These are phyloP conservation scores for Heliamphora pulchella DNA, from an alignment of 179 eudicot genomes.

Conservation along the genomic window DNA sequence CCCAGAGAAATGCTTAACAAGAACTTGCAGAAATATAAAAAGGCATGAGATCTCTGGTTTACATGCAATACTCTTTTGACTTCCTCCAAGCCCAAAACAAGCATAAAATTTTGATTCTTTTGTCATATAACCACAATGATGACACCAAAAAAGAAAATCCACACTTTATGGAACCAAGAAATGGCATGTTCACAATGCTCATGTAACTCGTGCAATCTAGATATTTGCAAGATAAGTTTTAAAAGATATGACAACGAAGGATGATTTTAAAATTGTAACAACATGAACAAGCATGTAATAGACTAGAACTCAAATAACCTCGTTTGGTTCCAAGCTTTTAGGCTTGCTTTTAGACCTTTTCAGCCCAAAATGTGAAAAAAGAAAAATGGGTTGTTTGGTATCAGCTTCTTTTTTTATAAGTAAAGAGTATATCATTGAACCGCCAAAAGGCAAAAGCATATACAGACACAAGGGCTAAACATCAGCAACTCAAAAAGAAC, in stretches of 20 bases:
- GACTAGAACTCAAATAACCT: not conserved
- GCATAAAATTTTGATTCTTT: not conserved
- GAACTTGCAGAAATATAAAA: not conserved
- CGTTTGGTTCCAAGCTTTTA: no score
- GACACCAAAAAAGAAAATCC: not conserved
- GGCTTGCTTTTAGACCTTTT: no score
- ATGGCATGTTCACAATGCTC: not conserved
- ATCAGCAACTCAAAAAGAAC: no score
- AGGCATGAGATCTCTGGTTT: not conserved
- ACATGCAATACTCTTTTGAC: not conserved
- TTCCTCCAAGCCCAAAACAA: conserved; percentile 9
- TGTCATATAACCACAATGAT: not conserved
- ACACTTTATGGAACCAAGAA: not conserved
- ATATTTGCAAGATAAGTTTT: not conserved
- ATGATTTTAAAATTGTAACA: not conserved
- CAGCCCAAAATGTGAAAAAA: no score
- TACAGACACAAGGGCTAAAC: no score
- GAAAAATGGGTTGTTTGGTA: no score
- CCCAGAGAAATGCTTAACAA: not conserved
- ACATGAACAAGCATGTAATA: conserved; percentile 1
- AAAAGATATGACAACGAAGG: not conserved
- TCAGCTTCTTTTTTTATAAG: no score
- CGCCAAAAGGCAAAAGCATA: no score
- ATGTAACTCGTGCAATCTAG: not conserved
- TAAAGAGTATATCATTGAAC: no score